Percentiles rank a stretch among this genome's conserved stretches.
Evolutionary conservation across 73 alveolate species (phyloP).

Genomic region (Chromera velia): DNA sequence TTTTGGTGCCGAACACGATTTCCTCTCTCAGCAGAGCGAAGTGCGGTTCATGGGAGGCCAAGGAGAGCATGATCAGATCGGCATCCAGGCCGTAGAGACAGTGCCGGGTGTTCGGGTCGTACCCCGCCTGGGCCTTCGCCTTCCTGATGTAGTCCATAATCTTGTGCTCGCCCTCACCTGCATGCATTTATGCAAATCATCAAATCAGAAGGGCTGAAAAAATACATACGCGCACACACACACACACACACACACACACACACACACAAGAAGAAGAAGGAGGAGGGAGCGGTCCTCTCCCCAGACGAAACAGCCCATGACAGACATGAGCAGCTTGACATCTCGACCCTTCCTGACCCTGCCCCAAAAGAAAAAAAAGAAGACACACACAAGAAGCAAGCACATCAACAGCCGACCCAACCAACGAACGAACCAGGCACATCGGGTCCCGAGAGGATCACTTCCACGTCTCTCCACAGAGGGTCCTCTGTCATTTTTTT

Average conservation of each 20-base stretch:
- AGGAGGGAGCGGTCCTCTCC: no score
- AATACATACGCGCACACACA: no score
- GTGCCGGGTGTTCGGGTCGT: constrained; percentile 62
- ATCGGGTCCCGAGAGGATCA: constrained; percentile 47
- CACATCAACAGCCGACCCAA: not conserved
- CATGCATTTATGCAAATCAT: constrained; percentile 87
- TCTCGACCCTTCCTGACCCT: no score
- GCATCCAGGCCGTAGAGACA: constrained; percentile 99
- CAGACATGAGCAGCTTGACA: no score
- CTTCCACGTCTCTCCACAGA: constrained; percentile 10
- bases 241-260: no score
- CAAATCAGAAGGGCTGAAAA: no score
- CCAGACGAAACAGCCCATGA: no score
- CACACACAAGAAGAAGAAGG: no score
- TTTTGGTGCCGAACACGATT: not conserved
- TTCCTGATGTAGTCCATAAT: constrained; percentile 86
- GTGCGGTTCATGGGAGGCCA: constrained; percentile 82
- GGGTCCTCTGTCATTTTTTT: constrained; percentile 37
- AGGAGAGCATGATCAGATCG: constrained; percentile 97
- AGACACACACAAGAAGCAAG: not conserved
- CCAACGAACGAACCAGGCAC: constrained; percentile 12
- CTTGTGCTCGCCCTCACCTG: constrained; percentile 99
- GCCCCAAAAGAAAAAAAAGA: not conserved
- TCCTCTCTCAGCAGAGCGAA: constrained; percentile 42
- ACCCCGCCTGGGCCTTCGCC: constrained; percentile 64